Base-by-base conservation (phyloP, 345 rosid species). In the Kandelia obovata region DNA sequence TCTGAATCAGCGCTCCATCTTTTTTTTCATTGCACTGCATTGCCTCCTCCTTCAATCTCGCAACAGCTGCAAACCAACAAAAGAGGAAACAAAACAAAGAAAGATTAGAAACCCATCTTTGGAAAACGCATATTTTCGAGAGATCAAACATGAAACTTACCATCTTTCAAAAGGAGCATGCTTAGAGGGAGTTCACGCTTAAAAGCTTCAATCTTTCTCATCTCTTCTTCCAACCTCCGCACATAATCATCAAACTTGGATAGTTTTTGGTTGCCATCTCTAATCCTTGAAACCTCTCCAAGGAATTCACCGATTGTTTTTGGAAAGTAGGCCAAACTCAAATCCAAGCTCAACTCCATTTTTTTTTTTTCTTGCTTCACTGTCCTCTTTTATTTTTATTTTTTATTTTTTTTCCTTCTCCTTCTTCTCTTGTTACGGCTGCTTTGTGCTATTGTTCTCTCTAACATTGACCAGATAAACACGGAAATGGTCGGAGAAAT, bases 121-220 rank as follows among this genome's bases (percentile, higher is more conserved):
- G 43, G 59, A 57, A 61, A 63, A 26, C 73, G 43, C 58, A 64
- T 52, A 58, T 37, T 23, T 23, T 7, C 19, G 7, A 21, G 0
- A 51, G 47, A 46, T 20, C 27, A 25, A 27, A 56, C 59, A 25
- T 25, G 19, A 4, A n/a, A 61, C 68, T 23, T 47, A 87, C 98
- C 94, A 77, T 88, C 87, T 60, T 75, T 84, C 37, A 88, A 70
- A 34, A 92, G 85, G 68, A 88, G 83, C 92, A 87, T 84, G 85
- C 91, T 83, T 2, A 87, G 75, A 76, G 98, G 96, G 5, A 90
- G 90, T 61, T 92, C 95, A 11, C 95, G 84, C 73, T 86, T 83
- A 67, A 92, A 90, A 70, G 80, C 91, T 47, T 80, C 89, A 57
- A 92, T 87, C 75, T 92, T 92, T 67, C 73, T 79, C 83, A 70